Conservation (phyloP, 177 flowering plant species). For the Tripterygium wilfordii region DNA sequence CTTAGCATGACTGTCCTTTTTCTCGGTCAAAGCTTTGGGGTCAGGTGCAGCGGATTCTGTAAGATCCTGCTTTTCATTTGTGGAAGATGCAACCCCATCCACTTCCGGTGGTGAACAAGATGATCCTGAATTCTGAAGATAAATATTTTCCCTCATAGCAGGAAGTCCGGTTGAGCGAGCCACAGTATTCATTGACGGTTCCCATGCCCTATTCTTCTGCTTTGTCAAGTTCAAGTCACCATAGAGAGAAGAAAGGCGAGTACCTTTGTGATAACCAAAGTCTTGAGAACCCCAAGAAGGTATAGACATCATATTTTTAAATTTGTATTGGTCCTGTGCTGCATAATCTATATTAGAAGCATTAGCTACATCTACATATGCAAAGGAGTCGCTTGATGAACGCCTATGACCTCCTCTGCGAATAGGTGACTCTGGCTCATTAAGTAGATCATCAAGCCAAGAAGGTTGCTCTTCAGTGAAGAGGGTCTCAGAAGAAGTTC, state of each 20-base stretch:
- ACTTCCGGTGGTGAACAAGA: conserved; percentile 2
- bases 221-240: conserved; percentile 8
- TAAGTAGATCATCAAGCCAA: conserved; percentile 79
- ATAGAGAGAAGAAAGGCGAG: conserved; percentile 9
- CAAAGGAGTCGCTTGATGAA: conserved; percentile 74
- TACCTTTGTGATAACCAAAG: conserved; percentile 15
- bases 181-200: conserved; percentile 7
- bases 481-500: conserved; percentile 58
- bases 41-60: conserved; percentile 1
- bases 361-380: conserved; percentile 38
- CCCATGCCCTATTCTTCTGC: conserved; percentile 20
- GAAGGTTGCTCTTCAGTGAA: conserved; percentile 65
- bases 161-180: background rate
- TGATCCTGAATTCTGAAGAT: conserved; percentile 2
- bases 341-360: conserved; percentile 26
- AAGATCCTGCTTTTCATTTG: conserved; percentile 8
- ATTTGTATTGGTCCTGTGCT: conserved; percentile 12
- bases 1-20: conserved; percentile 8
- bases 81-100: background rate
- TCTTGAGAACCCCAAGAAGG: conserved; percentile 22
- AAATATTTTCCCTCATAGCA: conserved; percentile 5
- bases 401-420: conserved; percentile 60
- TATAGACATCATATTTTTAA: conserved; percentile 2
- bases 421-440: conserved; percentile 69
- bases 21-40: conserved; percentile 6